Base-by-base conservation (phyloP, 2,329 filamentous ascomycete genomes). In the Trichoderma afroharzianum region DNA sequence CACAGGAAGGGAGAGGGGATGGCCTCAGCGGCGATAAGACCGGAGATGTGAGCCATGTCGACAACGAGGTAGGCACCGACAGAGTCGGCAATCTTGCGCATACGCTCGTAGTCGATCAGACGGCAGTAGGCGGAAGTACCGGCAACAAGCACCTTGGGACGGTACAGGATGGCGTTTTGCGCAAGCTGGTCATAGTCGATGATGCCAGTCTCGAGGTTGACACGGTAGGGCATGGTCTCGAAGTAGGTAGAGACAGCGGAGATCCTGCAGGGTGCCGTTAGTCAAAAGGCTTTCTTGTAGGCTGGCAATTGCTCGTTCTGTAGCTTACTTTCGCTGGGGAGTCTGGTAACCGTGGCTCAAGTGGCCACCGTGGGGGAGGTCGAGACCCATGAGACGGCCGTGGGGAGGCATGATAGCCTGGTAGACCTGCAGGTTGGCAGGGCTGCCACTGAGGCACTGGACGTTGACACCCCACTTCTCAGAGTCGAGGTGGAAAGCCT, bases 401-500 rank as follows among this genome's bases (percentile, higher is more conserved):
- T 98, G 95, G 71, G 94, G 92, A 81, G 93, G 93, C 89, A 98
- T 97, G 80, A 99, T 90, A 77, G 96, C 96, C 87, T 97, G 95
- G 88, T 98, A 99, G 77, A 97, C 94, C 88, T 98, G 94, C 77
- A 99, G 87, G 85, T 99, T 99, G 85, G 96, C 96, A 77, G 96
- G 96, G 83, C 91, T 95, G 78, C 96, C 96, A 80, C 90, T 93
- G 80, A 97, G 86, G 83, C 93, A 94, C 87, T 99, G 96, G 73
- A 99, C 96, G 81, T 99, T 99, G 85, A 99, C 96, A 82, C 96
- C 96, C 96, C 96, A 99, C 87, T 97, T 94, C 76, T 90, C 89
- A 21, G 91, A 81, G 84, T 97, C 93, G 76, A 97, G 85, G 80
- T 93, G 89, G 88, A 98, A 99, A 72, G 95, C 92, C 85, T 93